Percentiles rank a stretch among this genome's conserved stretches.
Evolutionary conservation across 257 asterid genomes (phyloP).

Genomic region (Nicotiana obtusifolia): DNA sequence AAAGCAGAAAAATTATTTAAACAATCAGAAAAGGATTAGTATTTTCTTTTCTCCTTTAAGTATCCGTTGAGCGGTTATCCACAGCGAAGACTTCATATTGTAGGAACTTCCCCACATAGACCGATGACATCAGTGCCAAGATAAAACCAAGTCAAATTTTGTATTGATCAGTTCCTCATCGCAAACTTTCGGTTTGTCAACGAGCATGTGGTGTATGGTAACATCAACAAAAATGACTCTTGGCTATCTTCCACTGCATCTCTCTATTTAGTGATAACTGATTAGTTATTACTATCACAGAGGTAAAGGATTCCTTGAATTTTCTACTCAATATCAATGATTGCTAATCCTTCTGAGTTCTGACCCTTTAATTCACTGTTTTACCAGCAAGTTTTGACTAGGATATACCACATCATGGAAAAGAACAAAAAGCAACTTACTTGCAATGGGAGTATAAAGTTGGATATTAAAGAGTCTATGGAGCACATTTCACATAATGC

Average conservation of each 20-base stretch:
- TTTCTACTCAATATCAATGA: not conserved
- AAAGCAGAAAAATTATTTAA: not conserved
- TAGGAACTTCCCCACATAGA: not conserved
- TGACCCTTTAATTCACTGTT: not conserved
- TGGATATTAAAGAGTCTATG: conserved; percentile 84
- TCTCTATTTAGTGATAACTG: not conserved
- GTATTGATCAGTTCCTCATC: not conserved
- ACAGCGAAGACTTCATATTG: not conserved
- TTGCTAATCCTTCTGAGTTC: not conserved
- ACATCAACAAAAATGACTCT: not conserved
- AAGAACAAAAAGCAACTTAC: conserved; percentile 35
- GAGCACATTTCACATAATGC: conserved; percentile 91
- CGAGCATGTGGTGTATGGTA: not conserved
- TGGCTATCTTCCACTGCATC: not conserved
- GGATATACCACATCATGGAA: not conserved
- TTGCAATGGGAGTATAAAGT: conserved; percentile 96
- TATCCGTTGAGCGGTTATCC: not conserved
- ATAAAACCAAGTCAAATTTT: not conserved
- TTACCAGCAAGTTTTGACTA: not conserved
- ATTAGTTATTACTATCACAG: not conserved
- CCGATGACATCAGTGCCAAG: not conserved
- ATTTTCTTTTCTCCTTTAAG: not conserved
- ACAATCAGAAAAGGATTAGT: not conserved
- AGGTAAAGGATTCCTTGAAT: not conserved
- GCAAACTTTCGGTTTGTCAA: not conserved